Percentiles rank a stretch among this genome's conserved stretches.
Conservation (phyloP, 2,329 filamentous ascomycete genomes). For the Penicillium sp. region DNA sequence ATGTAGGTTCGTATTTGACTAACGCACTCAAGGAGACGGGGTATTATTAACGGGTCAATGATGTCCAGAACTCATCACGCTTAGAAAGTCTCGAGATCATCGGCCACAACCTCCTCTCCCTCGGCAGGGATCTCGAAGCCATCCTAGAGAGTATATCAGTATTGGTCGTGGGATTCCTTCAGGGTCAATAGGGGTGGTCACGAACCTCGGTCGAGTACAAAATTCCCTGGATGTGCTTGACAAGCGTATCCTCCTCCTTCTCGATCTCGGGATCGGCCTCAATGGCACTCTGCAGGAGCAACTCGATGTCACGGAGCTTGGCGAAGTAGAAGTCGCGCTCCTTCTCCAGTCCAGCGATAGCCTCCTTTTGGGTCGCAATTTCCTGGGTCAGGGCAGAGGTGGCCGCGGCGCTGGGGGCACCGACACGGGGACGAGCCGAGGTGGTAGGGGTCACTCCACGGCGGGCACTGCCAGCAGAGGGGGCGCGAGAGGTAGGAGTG, state of each 20-base stretch:
- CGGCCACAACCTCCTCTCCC: constrained; percentile 60
- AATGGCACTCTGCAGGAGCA: constrained; percentile 88
- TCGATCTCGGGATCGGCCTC: constrained; percentile 91
- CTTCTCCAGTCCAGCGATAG: constrained; percentile 88
- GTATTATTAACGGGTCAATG: constrained; percentile 25
- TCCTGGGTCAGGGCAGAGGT: constrained; percentile 77
- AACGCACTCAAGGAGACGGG: constrained; percentile 15
- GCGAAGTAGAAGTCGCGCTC: constrained; percentile 99
- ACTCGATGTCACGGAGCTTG: constrained; percentile 95
- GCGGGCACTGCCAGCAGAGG: constrained; percentile 51
- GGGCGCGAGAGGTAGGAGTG: constrained; percentile 46
- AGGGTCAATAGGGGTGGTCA: constrained; percentile 1
- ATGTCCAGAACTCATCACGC: constrained; percentile 7
- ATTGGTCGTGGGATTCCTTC: not conserved
- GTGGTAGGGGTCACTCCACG: constrained; percentile 65
- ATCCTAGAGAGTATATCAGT: constrained; percentile 23
- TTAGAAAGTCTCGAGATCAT: constrained; percentile 47
- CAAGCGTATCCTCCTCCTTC: constrained; percentile 85
- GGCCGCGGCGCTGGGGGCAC: constrained; percentile 54
- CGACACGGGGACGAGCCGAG: constrained; percentile 48
- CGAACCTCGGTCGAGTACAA: constrained; percentile 89
- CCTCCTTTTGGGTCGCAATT: constrained; percentile 89
- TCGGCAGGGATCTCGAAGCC: constrained; percentile 78
- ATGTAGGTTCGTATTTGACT: constrained; percentile 8
- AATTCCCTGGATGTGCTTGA: constrained; percentile 96